A percentile compares a stretch with the other conserved stretches of the same genome.
Evolutionary conservation across 306 rosid species (phyloP).

Genomic region (Castanea crenata): DNA sequence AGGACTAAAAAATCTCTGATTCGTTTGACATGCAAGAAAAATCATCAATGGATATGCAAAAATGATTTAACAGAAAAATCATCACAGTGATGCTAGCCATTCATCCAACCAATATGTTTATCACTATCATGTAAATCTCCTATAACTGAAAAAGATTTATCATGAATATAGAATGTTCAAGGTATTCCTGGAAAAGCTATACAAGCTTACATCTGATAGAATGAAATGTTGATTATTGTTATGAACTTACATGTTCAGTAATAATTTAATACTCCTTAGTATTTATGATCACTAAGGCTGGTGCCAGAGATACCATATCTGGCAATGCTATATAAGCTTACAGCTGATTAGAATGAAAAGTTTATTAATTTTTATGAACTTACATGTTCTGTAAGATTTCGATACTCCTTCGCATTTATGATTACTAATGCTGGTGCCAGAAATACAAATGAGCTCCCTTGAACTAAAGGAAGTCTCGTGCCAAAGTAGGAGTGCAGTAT

Average conservation of each 20-base stretch:
- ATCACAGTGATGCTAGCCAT: not conserved
- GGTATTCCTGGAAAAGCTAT: constrained; percentile 8
- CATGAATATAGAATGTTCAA: not conserved
- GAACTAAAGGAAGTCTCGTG: constrained; percentile 90
- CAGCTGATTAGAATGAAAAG: constrained; percentile 1
- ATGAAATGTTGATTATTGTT: not conserved
- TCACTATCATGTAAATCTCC: constrained; percentile 8
- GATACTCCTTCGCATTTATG: constrained; percentile 75
- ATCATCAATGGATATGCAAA: not conserved
- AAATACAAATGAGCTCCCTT: constrained; percentile 95
- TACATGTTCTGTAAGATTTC: constrained; percentile 82
- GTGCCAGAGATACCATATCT: constrained; percentile 64
- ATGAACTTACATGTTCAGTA: constrained; percentile 69
- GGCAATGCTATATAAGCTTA: constrained; percentile 17
- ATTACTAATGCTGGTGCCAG: constrained; percentile 85
- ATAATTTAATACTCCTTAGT: constrained; percentile 78
- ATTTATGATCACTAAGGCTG: constrained; percentile 75
- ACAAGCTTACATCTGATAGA: constrained; percentile 11
- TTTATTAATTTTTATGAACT: constrained; percentile 27
- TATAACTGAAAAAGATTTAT: constrained; percentile 16
- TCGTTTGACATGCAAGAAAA: constrained; percentile 10
- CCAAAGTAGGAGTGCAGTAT: constrained; percentile 83
- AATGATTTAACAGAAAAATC: not conserved
- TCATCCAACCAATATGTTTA: not conserved
- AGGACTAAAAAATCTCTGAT: not conserved